Percentiles rank a stretch among this genome's conserved stretches.
Conservation (phyloP, 2,329 filamentous ascomycete species). For the Paecilomyces fulvus region DNA sequence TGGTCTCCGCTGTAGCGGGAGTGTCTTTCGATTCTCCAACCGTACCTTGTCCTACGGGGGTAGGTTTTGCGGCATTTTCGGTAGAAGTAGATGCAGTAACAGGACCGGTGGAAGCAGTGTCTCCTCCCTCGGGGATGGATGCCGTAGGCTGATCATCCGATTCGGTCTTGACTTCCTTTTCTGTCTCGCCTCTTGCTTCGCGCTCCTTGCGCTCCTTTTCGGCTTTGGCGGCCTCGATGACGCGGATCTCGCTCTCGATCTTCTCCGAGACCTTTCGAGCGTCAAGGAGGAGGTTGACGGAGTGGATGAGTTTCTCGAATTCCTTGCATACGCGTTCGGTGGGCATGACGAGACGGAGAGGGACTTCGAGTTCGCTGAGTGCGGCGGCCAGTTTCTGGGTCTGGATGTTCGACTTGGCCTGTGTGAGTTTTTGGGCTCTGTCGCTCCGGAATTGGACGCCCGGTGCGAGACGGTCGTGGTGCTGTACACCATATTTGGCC, state of each 20-base stretch:
- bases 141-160: slow-evolving; percentile 19
- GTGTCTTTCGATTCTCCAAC: background rate
- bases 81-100: background rate
- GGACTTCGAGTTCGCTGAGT: slow-evolving; percentile 40
- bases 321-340: slow-evolving; percentile 43
- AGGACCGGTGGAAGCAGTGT: background rate
- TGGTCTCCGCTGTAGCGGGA: background rate
- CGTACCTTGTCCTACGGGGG: background rate
- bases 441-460: slow-evolving; percentile 82
- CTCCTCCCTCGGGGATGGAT: background rate
- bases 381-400: slow-evolving; percentile 41
- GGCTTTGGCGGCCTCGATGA: slow-evolving; percentile 35
- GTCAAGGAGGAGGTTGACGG: slow-evolving; percentile 40
- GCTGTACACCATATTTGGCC: slow-evolving; percentile 70
- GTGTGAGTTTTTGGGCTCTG: slow-evolving; percentile 40
- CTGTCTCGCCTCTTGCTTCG: slow-evolving; percentile 10
- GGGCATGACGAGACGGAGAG: slow-evolving; percentile 40
- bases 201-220: slow-evolving; percentile 29
- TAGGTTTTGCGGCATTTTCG: background rate
- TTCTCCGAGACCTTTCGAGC: slow-evolving; percentile 41
- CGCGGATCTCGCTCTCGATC: slow-evolving; percentile 39
- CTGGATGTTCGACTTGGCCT: slow-evolving; percentile 44
- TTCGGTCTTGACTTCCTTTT: slow-evolving; percentile 25
- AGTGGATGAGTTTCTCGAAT: slow-evolving; percentile 40
- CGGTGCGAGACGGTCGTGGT: slow-evolving; percentile 74